Evolutionary conservation across 768 basidiomycete species (phyloP), one percentile per base, ranked within the genome.

Genomic region (Leccinum aurantiacum): DNA sequence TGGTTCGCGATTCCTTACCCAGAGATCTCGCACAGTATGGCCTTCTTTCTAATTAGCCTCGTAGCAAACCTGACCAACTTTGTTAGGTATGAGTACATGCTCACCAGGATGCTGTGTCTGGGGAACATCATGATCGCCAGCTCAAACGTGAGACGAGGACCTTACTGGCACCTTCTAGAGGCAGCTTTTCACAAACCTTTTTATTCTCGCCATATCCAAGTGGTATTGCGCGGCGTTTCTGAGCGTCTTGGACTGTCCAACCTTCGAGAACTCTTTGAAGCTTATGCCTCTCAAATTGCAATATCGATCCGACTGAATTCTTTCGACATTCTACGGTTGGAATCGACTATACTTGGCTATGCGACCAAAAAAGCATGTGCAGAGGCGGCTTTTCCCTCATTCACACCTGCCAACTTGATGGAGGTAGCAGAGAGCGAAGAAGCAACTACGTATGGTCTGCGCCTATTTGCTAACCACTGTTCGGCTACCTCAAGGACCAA

Each of bases 151-250:
- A 82, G 95, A 27, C 85, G 92, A 15, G 90, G 87, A 4, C 83
- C 93, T 1, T 94, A 96, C 69, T 95, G 90, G 86, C 89, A 96
- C 72, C 70, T 98, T 53, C 76, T 98, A 60, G 93, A 95, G 71
- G 82, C 84, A 6, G 83, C 72, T 65, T 77, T 63, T 63, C 73
- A 79, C 62, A 69, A 67, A 17, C 62, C 62, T 46, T 62, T 69
- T 53, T 58, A 70, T 69, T 60, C 67, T 54, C 55, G 64, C 4
- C 73, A 75, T 54, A 75, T 83, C 47, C 74, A 80, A 59, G 77
- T 80, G 8, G 78, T 90, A 41, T 76, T 98, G 38, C 66, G 66
- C 15, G 84, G 84, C 7, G 86, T 90, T 22, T 83, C 91, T 0
- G 70, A 77, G 53, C 79, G 88, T 8, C 78, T 98, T 51, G 93